These are phyloP conservation scores for Byssoonygena ceratinophila DNA, from an alignment of 2,329 filamentous ascomycete genomes.

Conservation along the genomic window DNA sequence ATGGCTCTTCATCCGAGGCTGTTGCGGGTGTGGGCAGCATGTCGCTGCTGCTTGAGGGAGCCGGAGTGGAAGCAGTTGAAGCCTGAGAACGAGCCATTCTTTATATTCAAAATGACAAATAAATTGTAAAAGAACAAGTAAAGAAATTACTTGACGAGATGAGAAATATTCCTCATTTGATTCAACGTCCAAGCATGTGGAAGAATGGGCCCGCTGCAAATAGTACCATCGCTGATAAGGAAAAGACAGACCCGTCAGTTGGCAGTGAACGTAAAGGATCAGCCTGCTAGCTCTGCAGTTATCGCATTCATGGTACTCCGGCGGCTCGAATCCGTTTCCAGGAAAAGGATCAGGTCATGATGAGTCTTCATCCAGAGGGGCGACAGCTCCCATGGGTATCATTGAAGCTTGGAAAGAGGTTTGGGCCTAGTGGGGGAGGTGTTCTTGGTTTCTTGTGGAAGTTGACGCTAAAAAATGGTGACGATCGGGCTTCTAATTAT, in stretches of 20 bases:
- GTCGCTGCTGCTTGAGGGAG: neutral
- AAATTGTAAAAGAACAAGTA: neutral
- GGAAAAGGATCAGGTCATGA: neutral
- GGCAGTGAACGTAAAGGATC: neutral
- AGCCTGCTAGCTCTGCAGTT: neutral
- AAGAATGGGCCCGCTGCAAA: neutral
- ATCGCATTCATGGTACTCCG: neutral
- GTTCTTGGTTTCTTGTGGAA: neutral
- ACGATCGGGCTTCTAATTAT: neutral
- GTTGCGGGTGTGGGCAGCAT: neutral
- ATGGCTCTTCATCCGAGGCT: slow-evolving; percentile 5
- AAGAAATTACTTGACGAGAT: neutral
- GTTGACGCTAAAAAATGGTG: neutral
- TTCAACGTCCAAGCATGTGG: neutral
- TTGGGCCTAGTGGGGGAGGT: neutral
- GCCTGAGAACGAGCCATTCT: neutral
- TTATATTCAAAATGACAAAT: neutral
- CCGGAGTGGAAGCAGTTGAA: neutral
- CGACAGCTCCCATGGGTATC: neutral
- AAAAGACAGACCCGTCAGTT: neutral
- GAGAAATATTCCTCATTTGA: neutral
- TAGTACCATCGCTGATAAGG: neutral
- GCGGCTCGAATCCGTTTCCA: neutral
- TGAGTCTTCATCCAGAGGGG: neutral
- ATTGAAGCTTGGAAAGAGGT: neutral